Evolutionary conservation across 148 eudicot species (phyloP), one percentile per base, ranked within the genome.

Genomic region (Hydrangea macrophylla): DNA sequence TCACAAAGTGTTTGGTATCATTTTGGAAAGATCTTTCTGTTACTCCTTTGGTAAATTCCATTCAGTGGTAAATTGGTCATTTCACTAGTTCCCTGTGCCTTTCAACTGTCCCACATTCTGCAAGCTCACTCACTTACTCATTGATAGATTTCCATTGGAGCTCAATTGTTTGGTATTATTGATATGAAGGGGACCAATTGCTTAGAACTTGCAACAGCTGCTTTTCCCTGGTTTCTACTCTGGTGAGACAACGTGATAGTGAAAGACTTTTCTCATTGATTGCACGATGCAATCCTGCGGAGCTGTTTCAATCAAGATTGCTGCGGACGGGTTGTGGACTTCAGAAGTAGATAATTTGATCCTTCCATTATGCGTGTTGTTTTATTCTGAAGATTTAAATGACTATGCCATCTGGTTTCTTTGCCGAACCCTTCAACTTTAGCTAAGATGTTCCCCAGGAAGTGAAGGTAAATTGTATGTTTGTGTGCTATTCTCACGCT

Each of bases 61-160:
- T 4, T 35, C 39, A n/a, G n/a, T n/a, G n/a, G n/a, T n/a, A n/a
- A n/a, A n/a, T n/a, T n/a, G n/a, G n/a, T n/a, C n/a, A n/a, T n/a
- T n/a, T n/a, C n/a, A n/a, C n/a, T n/a, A n/a, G n/a, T 30, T 55
- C 67, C 37, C 22, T 39, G 24, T 18, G 36, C 35, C 8, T 12
- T 18, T 27, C 11, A 30, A 65, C 12, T 30, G 24, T n/a, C 22
- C 68, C 25, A 48, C 40, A 45, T 50, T 30, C 40, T 50, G 40
- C 68, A n/a, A 30, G 26, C 60, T 31, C 30, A 36, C 60, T 28
- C 60, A 30, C 60, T 31, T 57, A 36, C 60, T 28, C 60, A 30
- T 4, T 0, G 18, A 27, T 7, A n/a, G 37, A 35, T 35, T 8
- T n/a, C 4, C 4, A 48, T 18, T 10, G 9, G 58, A 20, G 20